These are phyloP conservation scores for Tritrichomonas musculus DNA, from an alignment of 208 protist genomes.

Conservation along the genomic window DNA sequence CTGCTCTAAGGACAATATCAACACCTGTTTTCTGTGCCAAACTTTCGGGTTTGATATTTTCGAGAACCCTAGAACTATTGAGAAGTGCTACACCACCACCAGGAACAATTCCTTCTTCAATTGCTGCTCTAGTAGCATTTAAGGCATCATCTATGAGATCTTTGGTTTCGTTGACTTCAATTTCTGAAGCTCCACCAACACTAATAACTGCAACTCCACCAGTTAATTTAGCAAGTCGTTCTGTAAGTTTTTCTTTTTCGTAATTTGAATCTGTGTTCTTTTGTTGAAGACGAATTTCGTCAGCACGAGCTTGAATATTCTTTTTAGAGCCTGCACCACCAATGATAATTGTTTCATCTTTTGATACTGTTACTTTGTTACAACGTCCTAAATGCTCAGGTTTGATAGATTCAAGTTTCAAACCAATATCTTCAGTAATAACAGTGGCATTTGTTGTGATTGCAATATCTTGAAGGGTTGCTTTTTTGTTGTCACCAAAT, in stretches of 20 bases:
- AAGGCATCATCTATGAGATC: no score
- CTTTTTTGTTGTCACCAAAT: slow-evolving; percentile 96
- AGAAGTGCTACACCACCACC: slow-evolving; percentile 91
- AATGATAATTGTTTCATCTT: slow-evolving; percentile 92
- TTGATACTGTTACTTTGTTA: slow-evolving; percentile 73
- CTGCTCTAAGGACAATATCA: slow-evolving; percentile 76
- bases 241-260: slow-evolving; percentile 91
- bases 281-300: slow-evolving; percentile 74
- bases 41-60: slow-evolving; percentile 47
- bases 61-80: slow-evolving; percentile 68
- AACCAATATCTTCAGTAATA: slow-evolving; percentile 72
- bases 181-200: no score
- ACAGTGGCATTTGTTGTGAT: slow-evolving; percentile 84
- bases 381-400: slow-evolving; percentile 53
- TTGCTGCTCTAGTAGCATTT: slow-evolving; percentile 91
- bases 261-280: slow-evolving; percentile 75
- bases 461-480: slow-evolving; percentile 93
- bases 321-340: slow-evolving; percentile 75
- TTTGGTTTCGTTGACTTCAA: no score
- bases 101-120: slow-evolving; percentile 96
- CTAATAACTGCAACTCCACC: slow-evolving; percentile 71
- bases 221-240: no score
- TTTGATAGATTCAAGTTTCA: slow-evolving; percentile 62
- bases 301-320: slow-evolving; percentile 73
- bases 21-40: slow-evolving; percentile 87